Evolutionary conservation across 352 stramenopile species (phyloP), one percentile per base, ranked within the genome.

Genomic region (Phytophthora ramorum): DNA sequence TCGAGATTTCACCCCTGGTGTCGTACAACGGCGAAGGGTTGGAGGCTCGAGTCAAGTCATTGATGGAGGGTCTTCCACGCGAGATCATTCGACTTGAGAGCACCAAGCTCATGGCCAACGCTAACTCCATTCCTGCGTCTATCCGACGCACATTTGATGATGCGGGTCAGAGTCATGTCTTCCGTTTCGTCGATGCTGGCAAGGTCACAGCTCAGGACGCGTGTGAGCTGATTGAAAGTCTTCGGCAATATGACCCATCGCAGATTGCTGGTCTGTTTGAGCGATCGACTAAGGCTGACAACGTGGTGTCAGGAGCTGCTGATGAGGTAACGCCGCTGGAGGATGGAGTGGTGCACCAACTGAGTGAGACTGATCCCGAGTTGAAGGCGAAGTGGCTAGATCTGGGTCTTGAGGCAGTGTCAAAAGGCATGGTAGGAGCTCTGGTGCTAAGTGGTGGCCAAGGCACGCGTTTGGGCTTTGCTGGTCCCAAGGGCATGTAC

Each of bases 401-500:
- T 34, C 43, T 64, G 16, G 90, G 85, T 49, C 69, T 93, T 5
- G 65, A 91, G 7, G 93, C 95, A 7, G 92, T 98, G 26, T 40
- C 49, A 4, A 66, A 87, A 43, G 85, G 91, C 10, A 57, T 96
- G 68, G 85, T 98, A 0, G 96, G 91, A 5, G 90, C 93, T 20
- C 65, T 99, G 20, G 77, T 99, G 7, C 76, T 99, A 2, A 86
- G 83, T 24, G 97, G 97, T 46, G 96, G 96, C 10, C 96, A 99
- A 81, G 97, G 97, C 41, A 99, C 97, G 17, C 85, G 97, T 30
- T 78, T 99, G 5, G 96, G 96, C 12, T 99, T 97, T 69, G 72
- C 89, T 61, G 91, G 92, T 8, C 96, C 97, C 3, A 99, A 99
- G 75, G 95, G 95, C 24, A 96, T 96, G 78, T 98, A 97, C 71